Evolutionary conservation across 2,329 filamentous ascomycete genomes (phyloP).

Genomic region (Cladosporium halotolerans): DNA sequence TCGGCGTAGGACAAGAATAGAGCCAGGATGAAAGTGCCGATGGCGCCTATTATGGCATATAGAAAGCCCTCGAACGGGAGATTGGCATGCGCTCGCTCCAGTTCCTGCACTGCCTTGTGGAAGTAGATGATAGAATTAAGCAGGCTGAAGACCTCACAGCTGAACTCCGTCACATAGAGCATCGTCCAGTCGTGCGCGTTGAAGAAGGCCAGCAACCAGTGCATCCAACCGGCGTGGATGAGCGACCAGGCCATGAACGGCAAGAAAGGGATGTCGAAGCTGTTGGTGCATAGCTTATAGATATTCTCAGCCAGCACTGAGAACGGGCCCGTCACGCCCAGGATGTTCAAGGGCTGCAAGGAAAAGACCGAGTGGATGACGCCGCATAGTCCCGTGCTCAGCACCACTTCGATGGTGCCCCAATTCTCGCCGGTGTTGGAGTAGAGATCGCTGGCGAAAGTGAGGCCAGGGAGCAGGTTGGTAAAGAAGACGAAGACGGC

Average conservation of each 20-base stretch:
- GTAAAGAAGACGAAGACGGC: constrained; percentile 63
- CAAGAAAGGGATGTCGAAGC: constrained; percentile 56
- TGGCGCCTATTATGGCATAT: constrained; percentile 58
- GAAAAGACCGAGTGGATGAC: constrained; percentile 56
- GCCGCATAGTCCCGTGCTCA: constrained; percentile 59
- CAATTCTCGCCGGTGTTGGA: constrained; percentile 56
- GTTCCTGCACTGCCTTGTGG: constrained; percentile 59
- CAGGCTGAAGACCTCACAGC: constrained; percentile 60
- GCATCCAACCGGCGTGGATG: constrained; percentile 61
- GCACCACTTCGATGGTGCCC: constrained; percentile 62
- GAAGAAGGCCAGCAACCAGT: constrained; percentile 57
- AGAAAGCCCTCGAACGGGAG: constrained; percentile 58
- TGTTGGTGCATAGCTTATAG: constrained; percentile 51
- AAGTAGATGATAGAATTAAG: constrained; percentile 65
- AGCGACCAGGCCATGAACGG: constrained; percentile 63
- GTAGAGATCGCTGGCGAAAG: constrained; percentile 60
- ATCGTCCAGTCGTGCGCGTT: constrained; percentile 67
- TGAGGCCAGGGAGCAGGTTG: constrained; percentile 60
- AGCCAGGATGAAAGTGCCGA: constrained; percentile 58
- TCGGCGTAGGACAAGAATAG: constrained; percentile 57
- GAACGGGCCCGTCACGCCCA: constrained; percentile 61
- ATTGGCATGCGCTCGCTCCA: constrained; percentile 51
- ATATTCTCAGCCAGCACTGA: constrained; percentile 62
- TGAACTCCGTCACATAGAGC: constrained; percentile 63
- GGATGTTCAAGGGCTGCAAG: constrained; percentile 58